These are phyloP conservation scores for Penicillium glabrum DNA, from an alignment of 2,329 filamentous ascomycete species.

Conservation along the genomic window DNA sequence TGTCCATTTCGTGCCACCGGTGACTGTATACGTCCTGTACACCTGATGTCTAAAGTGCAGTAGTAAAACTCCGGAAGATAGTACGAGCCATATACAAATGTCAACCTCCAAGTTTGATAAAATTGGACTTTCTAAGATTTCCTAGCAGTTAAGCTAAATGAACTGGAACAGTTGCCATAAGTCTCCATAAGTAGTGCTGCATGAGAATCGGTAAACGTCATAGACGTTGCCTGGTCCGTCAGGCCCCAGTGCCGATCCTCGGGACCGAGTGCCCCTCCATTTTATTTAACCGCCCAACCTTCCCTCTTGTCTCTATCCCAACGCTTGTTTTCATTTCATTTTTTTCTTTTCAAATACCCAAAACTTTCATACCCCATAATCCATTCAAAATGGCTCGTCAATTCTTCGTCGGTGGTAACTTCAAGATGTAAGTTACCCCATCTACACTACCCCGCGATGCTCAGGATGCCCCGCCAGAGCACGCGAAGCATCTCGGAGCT, in stretches of 20 bases:
- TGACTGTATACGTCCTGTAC: too few relatives aligned
- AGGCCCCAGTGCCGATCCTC: conserved; percentile 10
- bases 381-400: conserved; percentile 78
- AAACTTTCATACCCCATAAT: conserved; percentile 5
- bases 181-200: neutral
- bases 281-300: conserved; percentile 3
- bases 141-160: neutral
- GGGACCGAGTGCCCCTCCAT: conserved; percentile 21
- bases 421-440: conserved; percentile 78
- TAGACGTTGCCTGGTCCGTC: conserved; percentile 5
- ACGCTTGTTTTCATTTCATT: conserved; percentile 9
- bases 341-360: conserved; percentile 4
- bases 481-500: conserved; percentile 5
- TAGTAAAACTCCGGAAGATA: neutral
- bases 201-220: conserved; percentile 5
- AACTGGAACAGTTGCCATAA: neutral
- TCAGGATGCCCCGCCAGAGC: conserved; percentile 28
- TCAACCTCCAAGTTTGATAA: neutral
- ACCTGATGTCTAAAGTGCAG: too few relatives aligned
- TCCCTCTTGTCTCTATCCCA: conserved; percentile 11
- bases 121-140: too few relatives aligned
- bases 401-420: conserved; percentile 98
- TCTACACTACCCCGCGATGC: conserved; percentile 25
- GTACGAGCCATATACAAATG: neutral
- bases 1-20: too few relatives aligned